Evolutionary conservation across 176 grass and related monocot genomes (phyloP).

Genomic region (Ananas comosus): DNA sequence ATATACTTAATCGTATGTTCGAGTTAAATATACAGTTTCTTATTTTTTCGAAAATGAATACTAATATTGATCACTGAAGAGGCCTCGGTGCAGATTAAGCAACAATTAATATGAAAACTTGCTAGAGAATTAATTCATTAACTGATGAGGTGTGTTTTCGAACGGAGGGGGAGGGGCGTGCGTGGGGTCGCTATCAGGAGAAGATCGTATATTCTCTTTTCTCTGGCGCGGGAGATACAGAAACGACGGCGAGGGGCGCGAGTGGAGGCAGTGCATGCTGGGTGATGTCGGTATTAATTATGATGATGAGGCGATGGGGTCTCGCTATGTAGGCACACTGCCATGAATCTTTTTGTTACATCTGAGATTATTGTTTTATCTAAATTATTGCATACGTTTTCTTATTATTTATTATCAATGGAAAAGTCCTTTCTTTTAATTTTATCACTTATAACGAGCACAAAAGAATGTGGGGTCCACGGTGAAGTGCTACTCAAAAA

Average conservation of each 20-base stretch:
- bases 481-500: constrained; percentile 31
- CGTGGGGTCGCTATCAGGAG: constrained; percentile 2
- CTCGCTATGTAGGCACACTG: too few relatives aligned
- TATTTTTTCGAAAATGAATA: background rate
- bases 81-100: too few relatives aligned
- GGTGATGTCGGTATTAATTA: background rate
- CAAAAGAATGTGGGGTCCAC: background rate
- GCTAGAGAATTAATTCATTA: too few relatives aligned
- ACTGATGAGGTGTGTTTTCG: background rate
- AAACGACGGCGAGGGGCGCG: background rate
- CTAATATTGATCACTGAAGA: background rate
- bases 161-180: background rate
- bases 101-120: too few relatives aligned
- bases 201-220: constrained; percentile 10
- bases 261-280: background rate
- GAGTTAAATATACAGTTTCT: background rate
- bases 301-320: background rate
- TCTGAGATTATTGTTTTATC: background rate
- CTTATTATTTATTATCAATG: too few relatives aligned
- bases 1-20: too few relatives aligned
- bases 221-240: background rate
- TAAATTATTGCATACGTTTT: background rate
- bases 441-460: background rate
- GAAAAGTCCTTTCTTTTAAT: too few relatives aligned
- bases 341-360: background rate